A percentile compares a stretch with the other conserved stretches of the same genome.
Conservation (phyloP, 1,284 basidiomycete species). For the Cryptococcus hybrid region DNA sequence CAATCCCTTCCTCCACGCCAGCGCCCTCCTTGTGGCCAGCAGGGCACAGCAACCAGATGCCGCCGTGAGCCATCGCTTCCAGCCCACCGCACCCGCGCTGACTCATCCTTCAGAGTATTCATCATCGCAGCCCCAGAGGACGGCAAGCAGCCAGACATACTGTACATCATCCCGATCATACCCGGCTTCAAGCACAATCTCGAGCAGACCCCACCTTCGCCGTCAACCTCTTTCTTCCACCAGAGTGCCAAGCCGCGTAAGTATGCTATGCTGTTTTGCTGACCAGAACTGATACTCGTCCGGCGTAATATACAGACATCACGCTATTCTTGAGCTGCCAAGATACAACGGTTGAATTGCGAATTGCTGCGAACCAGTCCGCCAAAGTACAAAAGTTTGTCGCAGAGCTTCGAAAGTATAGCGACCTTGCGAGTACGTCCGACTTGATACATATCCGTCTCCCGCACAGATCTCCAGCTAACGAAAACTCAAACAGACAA, state of each 20-base stretch:
- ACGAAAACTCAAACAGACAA: background rate
- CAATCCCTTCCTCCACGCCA: conserved; percentile 20
- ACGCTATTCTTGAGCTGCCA: conserved; percentile 53
- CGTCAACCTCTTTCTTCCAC: conserved; percentile 42
- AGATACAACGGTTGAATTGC: conserved; percentile 69
- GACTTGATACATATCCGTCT: too few relatives aligned
- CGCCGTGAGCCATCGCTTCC: background rate
- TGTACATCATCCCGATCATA: conserved; percentile 29
- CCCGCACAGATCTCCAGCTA: too few relatives aligned
- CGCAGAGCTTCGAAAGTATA: conserved; percentile 23
- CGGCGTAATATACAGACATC: conserved; percentile 20
- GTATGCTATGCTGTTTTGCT: conserved; percentile 4
- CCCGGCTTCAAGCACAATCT: conserved; percentile 24
- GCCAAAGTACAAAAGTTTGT: conserved; percentile 30
- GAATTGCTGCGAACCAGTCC: conserved; percentile 58
- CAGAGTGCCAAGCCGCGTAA: conserved; percentile 43
- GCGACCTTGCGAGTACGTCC: conserved; percentile 13
- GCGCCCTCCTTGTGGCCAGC: conserved; percentile 18
- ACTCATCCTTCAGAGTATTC: conserved; percentile 21
- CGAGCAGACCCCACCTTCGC: conserved; percentile 42
- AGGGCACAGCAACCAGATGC: background rate
- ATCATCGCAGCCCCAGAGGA: conserved; percentile 12
- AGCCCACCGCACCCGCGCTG: too few relatives aligned
- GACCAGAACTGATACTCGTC: background rate
- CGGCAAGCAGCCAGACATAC: conserved; percentile 10